These are phyloP conservation scores for Aspergillaceae sp. DNA, from an alignment of 2,329 filamentous ascomycete species.

Conservation along the genomic window DNA sequence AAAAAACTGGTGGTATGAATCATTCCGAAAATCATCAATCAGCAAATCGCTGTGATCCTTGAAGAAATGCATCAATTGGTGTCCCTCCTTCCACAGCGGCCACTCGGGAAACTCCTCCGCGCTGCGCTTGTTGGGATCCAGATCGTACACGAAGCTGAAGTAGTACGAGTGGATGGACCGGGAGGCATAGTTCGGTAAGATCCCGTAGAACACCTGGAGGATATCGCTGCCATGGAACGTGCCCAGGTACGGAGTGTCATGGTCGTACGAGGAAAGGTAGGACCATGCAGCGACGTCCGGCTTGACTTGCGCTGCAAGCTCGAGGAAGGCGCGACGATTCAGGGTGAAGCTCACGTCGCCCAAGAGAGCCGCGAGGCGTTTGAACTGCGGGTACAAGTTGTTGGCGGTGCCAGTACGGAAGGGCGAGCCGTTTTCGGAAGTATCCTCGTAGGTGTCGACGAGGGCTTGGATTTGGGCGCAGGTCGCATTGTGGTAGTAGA, in stretches of 20 bases:
- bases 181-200: conserved; percentile 55
- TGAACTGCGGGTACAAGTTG: conserved; percentile 67
- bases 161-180: conserved; percentile 59
- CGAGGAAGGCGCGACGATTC: conserved; percentile 57
- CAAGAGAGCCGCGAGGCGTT: conserved; percentile 64
- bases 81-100: conserved; percentile 45
- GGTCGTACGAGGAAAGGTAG: conserved; percentile 64
- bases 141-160: conserved; percentile 59
- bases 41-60: conserved; percentile 31
- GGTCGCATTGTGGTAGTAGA: conserved; percentile 54
- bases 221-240: conserved; percentile 68
- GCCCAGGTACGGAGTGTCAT: conserved; percentile 62
- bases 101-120: conserved; percentile 37
- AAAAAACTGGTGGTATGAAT: conserved; percentile 36
- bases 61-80: conserved; percentile 46
- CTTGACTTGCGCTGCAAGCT: conserved; percentile 37
- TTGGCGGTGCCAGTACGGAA: conserved; percentile 63
- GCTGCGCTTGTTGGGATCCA: conserved; percentile 57
- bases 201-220: conserved; percentile 59
- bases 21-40: conserved; percentile 42
- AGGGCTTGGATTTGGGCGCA: conserved; percentile 45
- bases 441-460: conserved; percentile 55
- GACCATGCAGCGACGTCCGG: conserved; percentile 61
- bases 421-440: conserved; percentile 54
- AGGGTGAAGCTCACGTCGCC: conserved; percentile 71